A percentile compares a stretch with the other conserved stretches of the same genome.
Conservation (phyloP, 2,329 filamentous ascomycete species). For the Endoconidiophora laricicola region DNA sequence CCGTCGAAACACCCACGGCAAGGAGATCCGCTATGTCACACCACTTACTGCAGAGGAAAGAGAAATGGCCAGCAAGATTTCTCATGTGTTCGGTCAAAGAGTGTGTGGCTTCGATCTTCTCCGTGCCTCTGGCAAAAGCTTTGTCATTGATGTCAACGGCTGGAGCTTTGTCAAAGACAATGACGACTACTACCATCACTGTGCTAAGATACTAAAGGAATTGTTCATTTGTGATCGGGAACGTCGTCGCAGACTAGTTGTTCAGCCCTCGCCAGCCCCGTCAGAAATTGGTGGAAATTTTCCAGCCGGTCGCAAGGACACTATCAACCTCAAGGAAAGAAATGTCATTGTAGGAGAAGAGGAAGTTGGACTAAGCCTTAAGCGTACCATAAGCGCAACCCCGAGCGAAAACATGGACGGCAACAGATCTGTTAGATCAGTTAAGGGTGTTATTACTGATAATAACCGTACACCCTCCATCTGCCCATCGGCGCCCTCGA, state of each 20-base stretch:
- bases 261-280: conserved; percentile 30
- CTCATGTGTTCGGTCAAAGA: conserved; percentile 77
- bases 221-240: conserved; percentile 73
- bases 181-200: conserved; percentile 92
- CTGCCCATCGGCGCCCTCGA: conserved; percentile 24
- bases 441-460: conserved; percentile 5
- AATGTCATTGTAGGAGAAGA: not conserved
- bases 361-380: not conserved
- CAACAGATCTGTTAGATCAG: conserved; percentile 1
- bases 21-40: conserved; percentile 91
- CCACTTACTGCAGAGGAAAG: conserved; percentile 65
- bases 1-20: conserved; percentile 88
- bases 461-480: conserved; percentile 22
- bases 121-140: conserved; percentile 75
- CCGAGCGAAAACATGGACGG: not conserved
- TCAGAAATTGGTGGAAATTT: conserved; percentile 20
- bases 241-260: conserved; percentile 38
- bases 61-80: conserved; percentile 76
- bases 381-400: not conserved
- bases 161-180: conserved; percentile 99
- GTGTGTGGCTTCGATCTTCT: conserved; percentile 94
- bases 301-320: not conserved
- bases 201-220: conserved; percentile 67
- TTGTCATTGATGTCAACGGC: conserved; percentile 96
- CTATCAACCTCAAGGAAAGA: not conserved